phyloP scores from a whole-genome alignment of 106 monocot genomes.

The Allium cepa region DNA sequence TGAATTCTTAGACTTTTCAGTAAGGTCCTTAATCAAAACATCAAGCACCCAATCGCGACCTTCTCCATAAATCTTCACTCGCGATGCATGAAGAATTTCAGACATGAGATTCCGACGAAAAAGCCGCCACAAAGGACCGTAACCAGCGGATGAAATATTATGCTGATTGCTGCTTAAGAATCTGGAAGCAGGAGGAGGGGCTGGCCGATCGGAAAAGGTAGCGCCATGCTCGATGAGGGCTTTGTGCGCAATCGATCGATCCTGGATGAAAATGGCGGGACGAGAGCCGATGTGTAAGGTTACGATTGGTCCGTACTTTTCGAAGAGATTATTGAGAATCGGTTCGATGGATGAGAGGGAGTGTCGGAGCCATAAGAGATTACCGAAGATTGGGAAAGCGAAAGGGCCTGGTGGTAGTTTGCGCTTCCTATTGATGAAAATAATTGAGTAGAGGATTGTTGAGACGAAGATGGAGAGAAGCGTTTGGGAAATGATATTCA shows the following conservation, averaged over 20 bases:
- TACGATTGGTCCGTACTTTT: conserved; percentile 24
- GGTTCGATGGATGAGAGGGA: not conserved
- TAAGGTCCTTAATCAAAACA: not conserved
- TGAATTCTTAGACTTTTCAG: not conserved
- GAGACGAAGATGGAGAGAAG: conserved; percentile 7
- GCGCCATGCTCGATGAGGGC: conserved; percentile 26
- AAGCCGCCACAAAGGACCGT: conserved; percentile 38
- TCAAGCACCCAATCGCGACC: conserved; percentile 24
- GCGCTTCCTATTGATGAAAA: not conserved
- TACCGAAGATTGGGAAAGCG: conserved; percentile 11
- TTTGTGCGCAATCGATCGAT: conserved; percentile 24
- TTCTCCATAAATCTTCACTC: conserved; percentile 11
- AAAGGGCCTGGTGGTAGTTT: conserved; percentile 12
- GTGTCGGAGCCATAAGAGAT: conserved; percentile 6
- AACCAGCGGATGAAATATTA: conserved; percentile 13
- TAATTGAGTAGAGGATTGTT: not conserved
- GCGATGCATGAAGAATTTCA: conserved; percentile 22
- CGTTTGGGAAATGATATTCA: not conserved
- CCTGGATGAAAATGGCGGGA: conserved; percentile 21
- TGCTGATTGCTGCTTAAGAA: conserved; percentile 13
- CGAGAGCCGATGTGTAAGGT: conserved; percentile 24
- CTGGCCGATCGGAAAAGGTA: conserved; percentile 21
- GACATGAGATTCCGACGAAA: conserved; percentile 25
- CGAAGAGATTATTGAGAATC: conserved; percentile 4
- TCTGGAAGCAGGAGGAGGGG: not conserved